Evolutionary conservation across 441 rosid species (phyloP), one percentile per base, ranked within the genome.

Genomic region (Arabidopsis hybrid): DNA sequence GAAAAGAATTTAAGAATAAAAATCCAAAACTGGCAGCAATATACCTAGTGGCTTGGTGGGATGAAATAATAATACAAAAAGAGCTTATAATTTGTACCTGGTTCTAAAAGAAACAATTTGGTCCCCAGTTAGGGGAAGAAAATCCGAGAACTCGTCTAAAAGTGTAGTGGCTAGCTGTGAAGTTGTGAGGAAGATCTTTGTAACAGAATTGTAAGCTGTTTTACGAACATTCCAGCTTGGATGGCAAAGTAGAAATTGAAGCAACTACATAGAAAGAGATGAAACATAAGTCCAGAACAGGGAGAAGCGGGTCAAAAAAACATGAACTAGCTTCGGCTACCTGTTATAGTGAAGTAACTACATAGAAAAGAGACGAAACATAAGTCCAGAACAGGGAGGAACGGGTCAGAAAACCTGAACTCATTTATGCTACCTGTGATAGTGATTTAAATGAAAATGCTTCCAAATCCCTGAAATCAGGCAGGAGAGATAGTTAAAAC

Each of bases 221-320:
- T 81, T 92, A 49, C 98, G 91, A 74, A 96, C 81, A 68, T 83
- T 84, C 99, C 97, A 93, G 79, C 82, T 92, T 74, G 95, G 86
- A 86, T 96, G 97, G 85, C 92, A 93, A 13, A 92, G 73, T 21
- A 90, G 87, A 82, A 81, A 86, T 39, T 94, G 68, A 58, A 91
- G 49, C 46, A 90, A 77, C 29, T 26, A 2, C 29, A 26, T 26
- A 26, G 29, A 26, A 26, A 26, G 29, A 26, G 29, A 26, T 26
- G 29, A 26, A 26, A 26, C 29, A 26, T 26, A 26, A 26, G 29
- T 26, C 3, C 29, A 26, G 29, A 26, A 26, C 29, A 26, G 29
- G 29, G 29, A 26, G 29, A 26, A 26, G 2, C 29, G 29, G 29
- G 29, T 26, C 29, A n/a, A 26, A 26, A 26, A 26, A 2, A 26